Evolutionary conservation across 1,139 yeast genomes (phyloP).

Genomic region (Suhomyces ambrosiae): DNA sequence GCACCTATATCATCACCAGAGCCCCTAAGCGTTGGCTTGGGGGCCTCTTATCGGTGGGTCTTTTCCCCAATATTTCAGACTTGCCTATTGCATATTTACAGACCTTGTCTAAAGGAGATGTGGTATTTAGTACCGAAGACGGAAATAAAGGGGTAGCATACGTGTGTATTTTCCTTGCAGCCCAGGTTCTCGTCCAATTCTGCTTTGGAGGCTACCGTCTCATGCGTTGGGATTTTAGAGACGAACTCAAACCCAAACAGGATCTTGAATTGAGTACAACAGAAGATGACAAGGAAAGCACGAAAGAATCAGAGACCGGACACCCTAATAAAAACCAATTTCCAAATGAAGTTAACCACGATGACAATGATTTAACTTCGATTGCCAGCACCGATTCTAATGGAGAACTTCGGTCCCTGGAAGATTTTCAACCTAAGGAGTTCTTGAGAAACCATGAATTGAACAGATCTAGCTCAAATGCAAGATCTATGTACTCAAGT

Average conservation of each 20-base stretch:
- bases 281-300: slow-evolving; percentile 9
- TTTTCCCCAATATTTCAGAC: slow-evolving; percentile 75
- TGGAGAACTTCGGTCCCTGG: slow-evolving; percentile 5
- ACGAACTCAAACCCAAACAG: slow-evolving; percentile 20
- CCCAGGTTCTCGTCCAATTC: slow-evolving; percentile 71
- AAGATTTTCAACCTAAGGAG: slow-evolving; percentile 22
- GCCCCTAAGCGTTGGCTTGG: slow-evolving; percentile 79
- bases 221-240: slow-evolving; percentile 70
- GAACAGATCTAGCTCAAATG: slow-evolving; percentile 13
- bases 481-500: slow-evolving; percentile 12
- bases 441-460: slow-evolving; percentile 22
- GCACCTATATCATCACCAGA: slow-evolving; percentile 38
- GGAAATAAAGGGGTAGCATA: slow-evolving; percentile 85
- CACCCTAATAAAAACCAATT: background rate
- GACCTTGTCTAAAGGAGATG: slow-evolving; percentile 68
- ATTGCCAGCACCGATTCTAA: slow-evolving; percentile 7
- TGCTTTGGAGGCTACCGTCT: slow-evolving; percentile 74
- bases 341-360: slow-evolving; percentile 1
- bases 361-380: slow-evolving; percentile 8
- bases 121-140: slow-evolving; percentile 55
- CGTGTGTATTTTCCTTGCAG: slow-evolving; percentile 74
- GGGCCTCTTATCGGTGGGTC: slow-evolving; percentile 66
- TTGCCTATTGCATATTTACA: slow-evolving; percentile 88
- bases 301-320: background rate
- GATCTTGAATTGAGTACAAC: slow-evolving; percentile 2